Evolutionary conservation across 768 basidiomycete species (phyloP).

Genomic region (Cyclocybe aegerita): DNA sequence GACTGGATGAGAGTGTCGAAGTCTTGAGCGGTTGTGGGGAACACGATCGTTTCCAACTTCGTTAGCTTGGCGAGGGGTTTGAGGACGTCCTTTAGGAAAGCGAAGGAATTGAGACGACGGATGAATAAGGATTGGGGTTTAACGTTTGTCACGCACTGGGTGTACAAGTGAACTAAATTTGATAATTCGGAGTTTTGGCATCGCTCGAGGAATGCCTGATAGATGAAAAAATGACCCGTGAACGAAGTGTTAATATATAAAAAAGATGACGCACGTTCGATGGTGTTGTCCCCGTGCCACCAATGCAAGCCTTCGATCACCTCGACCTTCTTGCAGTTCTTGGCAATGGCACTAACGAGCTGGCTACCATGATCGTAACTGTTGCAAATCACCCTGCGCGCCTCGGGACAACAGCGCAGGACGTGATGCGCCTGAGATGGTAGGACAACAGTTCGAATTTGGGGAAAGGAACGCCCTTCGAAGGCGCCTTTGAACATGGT

Average conservation of each 20-base stretch:
- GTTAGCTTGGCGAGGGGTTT: conserved; percentile 1
- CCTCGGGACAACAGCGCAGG: conserved; percentile 29
- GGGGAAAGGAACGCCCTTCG: conserved; percentile 20
- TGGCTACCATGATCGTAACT: conserved; percentile 17
- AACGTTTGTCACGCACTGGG: neutral
- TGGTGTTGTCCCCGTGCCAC: conserved; percentile 11
- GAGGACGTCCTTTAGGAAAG: neutral
- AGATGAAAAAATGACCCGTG: neutral
- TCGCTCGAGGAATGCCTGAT: conserved; percentile 19
- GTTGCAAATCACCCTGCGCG: conserved; percentile 22
- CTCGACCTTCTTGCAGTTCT: conserved; percentile 27
- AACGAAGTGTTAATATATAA: neutral
- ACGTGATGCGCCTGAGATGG: conserved; percentile 29
- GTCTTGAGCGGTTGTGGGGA: neutral
- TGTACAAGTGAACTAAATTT: conserved; percentile 9
- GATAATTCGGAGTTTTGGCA: conserved; percentile 17
- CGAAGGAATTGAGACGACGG: neutral
- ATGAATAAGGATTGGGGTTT: neutral
- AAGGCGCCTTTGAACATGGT: conserved; percentile 26
- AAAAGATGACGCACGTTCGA: conserved; percentile 23
- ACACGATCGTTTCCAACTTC: neutral
- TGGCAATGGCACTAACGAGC: conserved; percentile 26
- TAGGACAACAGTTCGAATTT: conserved; percentile 21
- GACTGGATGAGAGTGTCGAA: neutral
- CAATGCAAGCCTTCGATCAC: conserved; percentile 21